phyloP scores from a whole-genome alignment of 345 rosid species.

The Salix dunnii region DNA sequence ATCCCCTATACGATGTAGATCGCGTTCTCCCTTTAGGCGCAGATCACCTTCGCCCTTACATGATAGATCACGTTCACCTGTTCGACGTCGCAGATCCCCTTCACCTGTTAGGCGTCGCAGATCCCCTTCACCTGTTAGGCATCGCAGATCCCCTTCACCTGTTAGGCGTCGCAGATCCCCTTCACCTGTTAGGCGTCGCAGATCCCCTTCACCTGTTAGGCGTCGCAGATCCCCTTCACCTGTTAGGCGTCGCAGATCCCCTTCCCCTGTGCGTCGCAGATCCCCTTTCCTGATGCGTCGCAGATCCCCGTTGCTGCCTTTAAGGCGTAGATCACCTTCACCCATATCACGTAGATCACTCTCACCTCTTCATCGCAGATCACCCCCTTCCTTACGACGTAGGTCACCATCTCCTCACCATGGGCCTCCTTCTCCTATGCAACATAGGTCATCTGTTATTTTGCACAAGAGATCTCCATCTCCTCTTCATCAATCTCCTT shows the following conservation, averaged over 20 bases:
- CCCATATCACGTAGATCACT: slow-evolving; percentile 1
- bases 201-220: slow-evolving; percentile 26
- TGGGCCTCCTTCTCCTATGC: slow-evolving; percentile 29
- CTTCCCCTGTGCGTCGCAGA: not conserved
- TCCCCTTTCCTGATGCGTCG: slow-evolving; percentile 23
- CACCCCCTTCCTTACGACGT: slow-evolving; percentile 2
- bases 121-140: slow-evolving; percentile 27
- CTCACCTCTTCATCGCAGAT: not conserved
- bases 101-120: slow-evolving; percentile 28
- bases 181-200: slow-evolving; percentile 23
- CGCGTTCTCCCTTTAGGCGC: slow-evolving; percentile 28
- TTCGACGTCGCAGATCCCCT: slow-evolving; percentile 33
- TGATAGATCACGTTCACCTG: slow-evolving; percentile 6
- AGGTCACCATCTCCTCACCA: slow-evolving; percentile 20
- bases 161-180: slow-evolving; percentile 25
- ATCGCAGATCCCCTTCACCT: slow-evolving; percentile 40
- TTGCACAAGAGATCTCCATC: slow-evolving; percentile 39
- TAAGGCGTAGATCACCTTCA: slow-evolving; percentile 6
- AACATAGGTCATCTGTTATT: slow-evolving; percentile 34
- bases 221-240: slow-evolving; percentile 18
- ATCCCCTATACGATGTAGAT: slow-evolving; percentile 29
- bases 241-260: no score
- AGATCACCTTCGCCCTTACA: slow-evolving; percentile 22
- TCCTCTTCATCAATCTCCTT: slow-evolving; percentile 40
- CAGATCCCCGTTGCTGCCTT: slow-evolving; percentile 10